Base-by-base conservation (phyloP, 805 yeast genomes). In the Priceomyces carsonii region DNA sequence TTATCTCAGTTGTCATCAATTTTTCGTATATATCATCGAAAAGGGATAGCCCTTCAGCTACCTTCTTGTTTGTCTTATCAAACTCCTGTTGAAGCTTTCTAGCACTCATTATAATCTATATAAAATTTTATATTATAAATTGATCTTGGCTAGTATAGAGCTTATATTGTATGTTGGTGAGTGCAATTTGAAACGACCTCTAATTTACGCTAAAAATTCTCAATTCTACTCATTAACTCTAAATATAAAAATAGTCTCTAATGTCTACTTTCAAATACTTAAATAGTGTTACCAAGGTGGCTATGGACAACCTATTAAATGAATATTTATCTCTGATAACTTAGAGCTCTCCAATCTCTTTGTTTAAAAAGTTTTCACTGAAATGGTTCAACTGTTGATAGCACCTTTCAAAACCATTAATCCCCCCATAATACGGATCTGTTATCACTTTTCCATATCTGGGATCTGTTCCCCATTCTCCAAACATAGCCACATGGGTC, bases 351-450 rank as follows among this genome's bases (percentile, higher is more conserved):
- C 57, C 61, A 18, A 62, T 40, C 36, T 80, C 87, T 33, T 53
- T 66, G 42, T 72, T 66, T 34, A 90, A 51, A 44, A 90, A 85
- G 42, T 79, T 80, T 45, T 82, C 77, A 38, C 86, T 77, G 55
- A 91, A 91, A 48, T 85, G 89, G 8, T 65, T 53, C 33, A 89
- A 71, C 54, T 90, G 98, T 37, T 73, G 55, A 55, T 80, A 90
- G 58, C 85, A 87, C 38, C 66, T 71, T 57, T 87, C 93, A 55
- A 90, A 90, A 2, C 96, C 96, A 45, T 77, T 73, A 14, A 63
- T 64, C 0, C 95, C 96, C 4, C 97, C 97, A 53, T 90, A 91
- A 58, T 91, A 90, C 1, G 98, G 98, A 57, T 90, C 98, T 36
- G 79, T 85, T 5, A 90, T 90, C 21, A 85, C 77, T 22, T 59